Percentiles rank a stretch among this genome's conserved stretches.
Conservation (phyloP, 352 stramenopile species). For the Paralagenidium karlingii region DNA sequence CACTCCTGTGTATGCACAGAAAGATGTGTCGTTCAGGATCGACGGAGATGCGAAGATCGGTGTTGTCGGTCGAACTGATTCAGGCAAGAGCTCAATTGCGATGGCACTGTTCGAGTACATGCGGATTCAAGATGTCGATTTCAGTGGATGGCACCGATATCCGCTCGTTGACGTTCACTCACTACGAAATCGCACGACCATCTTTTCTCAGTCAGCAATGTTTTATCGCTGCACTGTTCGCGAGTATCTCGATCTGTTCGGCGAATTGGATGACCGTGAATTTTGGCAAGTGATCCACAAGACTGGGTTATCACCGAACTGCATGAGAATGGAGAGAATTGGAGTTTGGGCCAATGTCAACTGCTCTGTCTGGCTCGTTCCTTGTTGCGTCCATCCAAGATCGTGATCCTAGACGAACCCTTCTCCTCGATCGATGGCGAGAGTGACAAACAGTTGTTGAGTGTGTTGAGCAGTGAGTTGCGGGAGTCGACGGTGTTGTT, state of each 20-base stretch:
- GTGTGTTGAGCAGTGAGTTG: constrained; percentile 36
- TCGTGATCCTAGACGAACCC: constrained; percentile 89
- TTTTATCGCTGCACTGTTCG: constrained; percentile 77
- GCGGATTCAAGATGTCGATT: constrained; percentile 49
- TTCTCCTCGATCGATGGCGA: constrained; percentile 85
- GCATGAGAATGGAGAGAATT: constrained; percentile 10
- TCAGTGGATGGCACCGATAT: constrained; percentile 80
- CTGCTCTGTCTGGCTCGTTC: constrained; percentile 64
- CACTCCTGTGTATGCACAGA: too few species aligned
- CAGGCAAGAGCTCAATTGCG: constrained; percentile 10
- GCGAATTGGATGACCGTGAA: constrained; percentile 11
- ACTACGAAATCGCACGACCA: constrained; percentile 29
- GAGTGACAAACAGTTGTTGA: constrained; percentile 77
- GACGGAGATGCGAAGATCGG: constrained; percentile 7
- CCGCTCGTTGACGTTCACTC: constrained; percentile 39
- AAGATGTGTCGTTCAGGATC: constrained; percentile 17
- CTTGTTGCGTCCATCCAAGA: constrained; percentile 81
- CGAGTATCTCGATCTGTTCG: constrained; percentile 81
- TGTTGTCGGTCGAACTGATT: constrained; percentile 11
- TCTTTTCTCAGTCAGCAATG: constrained; percentile 32
- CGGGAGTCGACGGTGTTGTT: constrained; percentile 69
- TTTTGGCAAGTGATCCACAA: constrained; percentile 15
- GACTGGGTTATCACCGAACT: constrained; percentile 2
- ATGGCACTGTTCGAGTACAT: constrained; percentile 11
- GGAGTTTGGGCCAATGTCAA: constrained; percentile 68